Evolutionary conservation across 139 green algal genomes (phyloP).

Genomic region (Monoraphidium neglectum): DNA sequence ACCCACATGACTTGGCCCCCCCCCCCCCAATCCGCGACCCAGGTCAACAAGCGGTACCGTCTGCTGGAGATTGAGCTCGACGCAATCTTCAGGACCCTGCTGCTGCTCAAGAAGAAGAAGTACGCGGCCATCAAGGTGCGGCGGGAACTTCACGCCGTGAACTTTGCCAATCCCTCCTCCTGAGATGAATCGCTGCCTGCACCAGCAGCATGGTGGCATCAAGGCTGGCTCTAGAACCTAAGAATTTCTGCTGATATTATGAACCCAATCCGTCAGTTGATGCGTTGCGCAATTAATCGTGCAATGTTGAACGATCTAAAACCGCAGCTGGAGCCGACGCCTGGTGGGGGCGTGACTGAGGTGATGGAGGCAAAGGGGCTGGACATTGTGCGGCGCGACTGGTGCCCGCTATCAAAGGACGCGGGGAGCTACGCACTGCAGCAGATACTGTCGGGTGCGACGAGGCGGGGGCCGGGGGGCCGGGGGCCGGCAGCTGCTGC

Average conservation of each 20-base stretch:
- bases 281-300: too few species aligned
- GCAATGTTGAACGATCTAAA: too few species aligned
- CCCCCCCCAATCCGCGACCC: too few species aligned
- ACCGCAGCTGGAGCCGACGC: slow-evolving; percentile 9
- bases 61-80: slow-evolving; percentile 98
- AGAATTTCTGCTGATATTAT: not conserved
- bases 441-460: slow-evolving; percentile 74
- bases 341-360: slow-evolving; percentile 28
- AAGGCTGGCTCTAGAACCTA: too few species aligned
- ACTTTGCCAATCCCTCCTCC: too few species aligned
- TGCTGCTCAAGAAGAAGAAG: slow-evolving; percentile 99
- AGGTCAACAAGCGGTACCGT: slow-evolving; percentile 63
- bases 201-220: too few species aligned
- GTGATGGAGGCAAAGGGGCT: slow-evolving; percentile 94
- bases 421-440: slow-evolving; percentile 80
- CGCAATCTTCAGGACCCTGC: slow-evolving; percentile 92
- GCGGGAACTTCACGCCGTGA: too few species aligned
- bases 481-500: not conserved
- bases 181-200: too few species aligned
- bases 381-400: slow-evolving; percentile 98
- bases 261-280: too few species aligned
- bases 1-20: too few species aligned
- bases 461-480: not conserved
- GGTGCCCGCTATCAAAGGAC: slow-evolving; percentile 93
- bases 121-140: slow-evolving; percentile 95